A percentile compares a stretch with the other conserved stretches of the same genome.
These are phyloP conservation scores for Euphorbia neoarborescens DNA, from an alignment of 441 rosid genomes.

Conservation along the genomic window DNA sequence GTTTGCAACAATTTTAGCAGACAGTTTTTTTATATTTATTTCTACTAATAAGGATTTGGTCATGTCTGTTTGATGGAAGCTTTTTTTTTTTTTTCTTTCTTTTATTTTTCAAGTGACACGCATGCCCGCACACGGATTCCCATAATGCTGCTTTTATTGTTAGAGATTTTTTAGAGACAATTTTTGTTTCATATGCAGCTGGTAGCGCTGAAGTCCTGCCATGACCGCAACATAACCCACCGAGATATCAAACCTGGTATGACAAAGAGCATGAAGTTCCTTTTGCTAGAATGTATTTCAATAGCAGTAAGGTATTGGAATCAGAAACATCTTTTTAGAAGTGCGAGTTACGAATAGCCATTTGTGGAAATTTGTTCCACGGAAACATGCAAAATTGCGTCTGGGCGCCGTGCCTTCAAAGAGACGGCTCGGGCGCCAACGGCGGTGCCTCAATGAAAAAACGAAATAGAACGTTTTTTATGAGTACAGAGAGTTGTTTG, in stretches of 20 bases:
- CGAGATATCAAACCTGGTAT: conserved; percentile 96
- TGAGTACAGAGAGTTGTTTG: too few relatives aligned
- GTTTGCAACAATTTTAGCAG: background rate
- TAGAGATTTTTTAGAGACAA: conserved; percentile 9
- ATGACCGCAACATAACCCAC: conserved; percentile 92
- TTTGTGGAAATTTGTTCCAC: background rate
- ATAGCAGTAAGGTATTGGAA: background rate
- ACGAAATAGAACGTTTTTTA: too few relatives aligned
- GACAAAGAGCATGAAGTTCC: conserved; percentile 22
- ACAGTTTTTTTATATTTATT: conserved; percentile 11
- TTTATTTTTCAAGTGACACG: background rate
- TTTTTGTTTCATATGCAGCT: conserved; percentile 41
- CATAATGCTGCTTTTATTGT: background rate
- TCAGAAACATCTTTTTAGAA: background rate
- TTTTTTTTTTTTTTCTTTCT: background rate
- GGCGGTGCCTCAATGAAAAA: too few relatives aligned
- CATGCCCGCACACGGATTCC: background rate
- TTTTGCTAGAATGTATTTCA: background rate
- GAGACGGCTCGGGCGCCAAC: too few relatives aligned
- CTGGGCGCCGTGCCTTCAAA: too few relatives aligned
- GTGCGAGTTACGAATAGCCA: background rate
- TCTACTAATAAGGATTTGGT: background rate
- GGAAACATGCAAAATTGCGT: background rate
- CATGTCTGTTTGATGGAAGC: conserved; percentile 1
- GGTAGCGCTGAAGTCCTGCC: conserved; percentile 83